Conservation (phyloP, 2,329 filamentous ascomycete genomes). For the Sarocladium kiliense region DNA sequence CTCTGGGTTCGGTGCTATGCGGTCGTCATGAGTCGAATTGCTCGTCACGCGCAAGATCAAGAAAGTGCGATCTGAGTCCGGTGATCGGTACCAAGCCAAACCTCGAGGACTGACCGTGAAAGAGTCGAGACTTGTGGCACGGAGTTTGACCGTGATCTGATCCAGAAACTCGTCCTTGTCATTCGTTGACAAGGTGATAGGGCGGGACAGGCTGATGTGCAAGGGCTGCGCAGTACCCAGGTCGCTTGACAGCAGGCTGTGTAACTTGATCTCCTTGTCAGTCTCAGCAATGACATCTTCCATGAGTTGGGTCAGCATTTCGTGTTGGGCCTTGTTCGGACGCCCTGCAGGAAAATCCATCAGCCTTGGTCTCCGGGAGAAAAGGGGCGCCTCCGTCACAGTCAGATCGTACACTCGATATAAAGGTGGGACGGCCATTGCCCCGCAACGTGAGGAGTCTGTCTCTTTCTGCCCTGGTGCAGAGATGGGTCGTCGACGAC, state of each 20-base stretch:
- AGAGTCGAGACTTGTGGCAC: constrained; percentile 16
- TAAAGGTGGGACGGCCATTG: constrained; percentile 94
- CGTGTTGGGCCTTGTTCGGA: constrained; percentile 43
- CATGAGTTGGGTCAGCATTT: constrained; percentile 39
- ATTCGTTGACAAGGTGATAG: constrained; percentile 68
- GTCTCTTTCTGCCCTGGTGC: constrained; percentile 78
- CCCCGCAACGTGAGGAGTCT: constrained; percentile 77
- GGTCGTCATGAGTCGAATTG: constrained; percentile 15
- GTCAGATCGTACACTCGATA: constrained; percentile 66
- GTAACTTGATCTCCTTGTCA: constrained; percentile 37
- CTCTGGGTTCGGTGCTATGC: constrained; percentile 38
- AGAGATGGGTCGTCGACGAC: constrained; percentile 76
- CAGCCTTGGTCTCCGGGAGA: not conserved
- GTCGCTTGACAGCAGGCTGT: constrained; percentile 70
- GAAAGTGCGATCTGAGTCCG: constrained; percentile 69
- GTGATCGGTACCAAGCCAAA: constrained; percentile 47
- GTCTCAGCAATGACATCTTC: constrained; percentile 28
- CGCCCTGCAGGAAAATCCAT: constrained; percentile 40
- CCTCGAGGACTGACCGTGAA: constrained; percentile 35
- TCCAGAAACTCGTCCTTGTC: constrained; percentile 65
- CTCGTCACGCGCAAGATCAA: constrained; percentile 65
- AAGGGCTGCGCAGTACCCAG: constrained; percentile 74
- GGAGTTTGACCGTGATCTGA: constrained; percentile 41
- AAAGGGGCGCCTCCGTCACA: not conserved
- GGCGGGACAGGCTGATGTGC: constrained; percentile 85